Evolutionary conservation across 2,329 filamentous ascomycete species (phyloP), one percentile per base, ranked within the genome.

Genomic region (Talaromyces sp.): DNA sequence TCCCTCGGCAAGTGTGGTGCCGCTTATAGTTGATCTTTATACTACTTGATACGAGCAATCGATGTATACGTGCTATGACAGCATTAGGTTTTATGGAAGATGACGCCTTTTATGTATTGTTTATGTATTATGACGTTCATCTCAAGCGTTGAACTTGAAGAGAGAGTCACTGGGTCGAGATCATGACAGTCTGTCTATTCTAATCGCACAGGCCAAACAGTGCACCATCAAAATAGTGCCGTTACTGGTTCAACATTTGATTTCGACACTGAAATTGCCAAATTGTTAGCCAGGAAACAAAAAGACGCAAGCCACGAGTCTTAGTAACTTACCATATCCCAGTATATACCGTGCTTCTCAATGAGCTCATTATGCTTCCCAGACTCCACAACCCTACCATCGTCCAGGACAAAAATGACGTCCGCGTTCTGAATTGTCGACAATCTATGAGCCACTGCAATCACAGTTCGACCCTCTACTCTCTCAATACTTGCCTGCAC

Each of bases 361-460:
- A 88, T 76, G 66, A 89, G 75, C 68, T 87, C 84, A 5, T 91
- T 85, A 67, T 96, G 92, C 0, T 84, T 91, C 0, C 92, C 92
- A 67, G 87, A 80, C 73, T 96, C 91, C 8, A 88, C 82, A 0
- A 92, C 84, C 58, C 82, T 77, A 1, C 92, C 92, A 67, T 88
- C 84, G 55, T 88, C 83, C 60, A 96, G 75, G 0, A 96, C 91
- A 7, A 92, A 80, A 60, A 96, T 96, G 40, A 86, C 85, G 70
- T 96, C 88, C 3, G 91, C 91, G 66, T 89, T 87, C 77, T 88
- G 86, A 61, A 91, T 86, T 0, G 88, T 91, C 0, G 88, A 89
- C 25, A 91, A 76, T 12, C 88, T 83, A 71, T 98, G 93, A 0
- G 95, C 97, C 68, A 98, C 93, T 67, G 98, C 86, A 60, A 98